Evolutionary conservation across 352 stramenopile species (phyloP), one percentile per base, ranked within the genome.

Genomic region (Phytophthora constricta): DNA sequence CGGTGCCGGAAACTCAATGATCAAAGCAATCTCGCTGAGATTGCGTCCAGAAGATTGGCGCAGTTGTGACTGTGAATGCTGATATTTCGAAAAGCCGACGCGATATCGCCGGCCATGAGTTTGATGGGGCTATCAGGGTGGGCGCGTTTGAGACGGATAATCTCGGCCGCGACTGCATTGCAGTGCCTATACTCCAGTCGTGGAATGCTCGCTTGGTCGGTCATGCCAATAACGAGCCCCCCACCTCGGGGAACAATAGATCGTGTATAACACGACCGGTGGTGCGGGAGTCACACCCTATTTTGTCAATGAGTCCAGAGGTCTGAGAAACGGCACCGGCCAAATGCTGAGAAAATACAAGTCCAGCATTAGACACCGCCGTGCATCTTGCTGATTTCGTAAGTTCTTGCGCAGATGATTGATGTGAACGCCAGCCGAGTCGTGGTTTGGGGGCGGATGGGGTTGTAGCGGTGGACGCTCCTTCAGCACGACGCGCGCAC

Each of bases 1-100:
- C 28, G 31, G 51, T 4, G 33, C 23, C 2, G 51, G n/a, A 1
- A 68, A 17, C 31, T 62, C 61, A 7, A 68, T 28, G 10, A 68
- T 31, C 1, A 68, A 25, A 4, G 51, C 51, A 23, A 62, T 41
- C 19, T 62, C 51, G 19, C 48, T 31, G 1, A 16, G 1, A 14
- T 60, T 63, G 1, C 9, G 23, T 0, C 45, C 61, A n/a, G 25
- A 20, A 62, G 53, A n/a, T 55, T 23, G 33, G 45, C 26, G 0
- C 62, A 50, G 17, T 16, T 46, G 5, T 28, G 16, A 28, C 58
- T 65, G 48, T 65, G 48, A 16, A 59, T 52, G 25, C 14, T 11
- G 33, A 58, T 20, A n/a, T 58, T n/a, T 20, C 28, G 33, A 47
- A 58, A 58, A n/a, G 28, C 5, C 5, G n/a, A 5, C 2, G 51